Percentiles rank a stretch among this genome's conserved stretches.
These are phyloP conservation scores for Penicillium hesseltinei DNA, from an alignment of 2,329 filamentous ascomycete species.

Conservation along the genomic window DNA sequence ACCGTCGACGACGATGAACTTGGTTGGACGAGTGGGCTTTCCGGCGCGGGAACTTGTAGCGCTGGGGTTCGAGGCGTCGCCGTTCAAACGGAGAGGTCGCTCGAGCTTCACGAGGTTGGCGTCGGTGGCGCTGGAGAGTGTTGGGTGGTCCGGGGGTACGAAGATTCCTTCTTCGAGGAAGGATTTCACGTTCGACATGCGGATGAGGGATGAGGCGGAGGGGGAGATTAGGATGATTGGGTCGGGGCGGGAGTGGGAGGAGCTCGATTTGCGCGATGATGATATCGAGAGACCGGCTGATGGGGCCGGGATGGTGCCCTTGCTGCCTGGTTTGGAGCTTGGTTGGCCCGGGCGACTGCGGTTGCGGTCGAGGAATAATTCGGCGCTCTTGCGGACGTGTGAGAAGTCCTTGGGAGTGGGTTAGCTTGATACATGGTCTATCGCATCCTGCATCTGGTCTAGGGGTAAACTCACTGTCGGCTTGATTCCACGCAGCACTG, in stretches of 20 bases:
- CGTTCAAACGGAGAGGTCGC: conserved; percentile 64
- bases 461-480: conserved; percentile 61
- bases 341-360: conserved; percentile 40
- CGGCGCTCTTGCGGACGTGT: conserved; percentile 81
- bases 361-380: conserved; percentile 66
- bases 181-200: conserved; percentile 91
- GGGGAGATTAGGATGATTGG: conserved; percentile 97
- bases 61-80: conserved; percentile 31
- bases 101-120: conserved; percentile 83
- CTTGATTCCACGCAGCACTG: conserved; percentile 79
- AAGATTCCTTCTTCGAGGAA: conserved; percentile 87
- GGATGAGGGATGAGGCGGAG: conserved; percentile 88
- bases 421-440: background rate
- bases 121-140: conserved; percentile 60
- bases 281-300: conserved; percentile 40
- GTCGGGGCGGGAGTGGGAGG: conserved; percentile 54
- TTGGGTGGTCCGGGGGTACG: conserved; percentile 66
- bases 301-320: conserved; percentile 35
- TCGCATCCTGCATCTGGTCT: background rate
- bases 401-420: conserved; percentile 75
- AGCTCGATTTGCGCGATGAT: conserved; percentile 40
- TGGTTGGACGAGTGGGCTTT: conserved; percentile 65
- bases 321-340: conserved; percentile 34
- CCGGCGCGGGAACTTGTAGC: conserved; percentile 41
- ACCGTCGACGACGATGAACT: conserved; percentile 93